Evolutionary conservation across 768 basidiomycete species (phyloP).

Genomic region (Suillus sp.): DNA sequence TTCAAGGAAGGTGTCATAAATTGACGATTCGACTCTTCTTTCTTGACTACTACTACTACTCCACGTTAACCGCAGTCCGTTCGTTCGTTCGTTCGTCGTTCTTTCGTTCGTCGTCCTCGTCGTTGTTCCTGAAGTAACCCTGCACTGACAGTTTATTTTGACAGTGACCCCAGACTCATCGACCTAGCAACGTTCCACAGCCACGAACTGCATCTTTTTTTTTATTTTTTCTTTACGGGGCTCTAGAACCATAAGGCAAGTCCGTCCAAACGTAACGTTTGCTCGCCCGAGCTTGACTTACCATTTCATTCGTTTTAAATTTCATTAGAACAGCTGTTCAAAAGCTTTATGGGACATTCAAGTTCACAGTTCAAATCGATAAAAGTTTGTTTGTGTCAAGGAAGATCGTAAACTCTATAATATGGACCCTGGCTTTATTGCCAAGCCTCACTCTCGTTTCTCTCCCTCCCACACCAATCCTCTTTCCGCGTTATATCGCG

Average conservation of each 20-base stretch:
- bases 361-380: neutral
- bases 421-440: constrained; percentile 32
- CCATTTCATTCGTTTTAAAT: neutral
- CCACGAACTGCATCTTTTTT: constrained; percentile 1
- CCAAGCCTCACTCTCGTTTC: constrained; percentile 41
- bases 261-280: neutral
- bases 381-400: constrained; percentile 6
- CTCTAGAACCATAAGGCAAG: neutral
- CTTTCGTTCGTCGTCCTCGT: neutral
- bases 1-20: neutral
- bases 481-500: constrained; percentile 27
- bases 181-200: constrained; percentile 8
- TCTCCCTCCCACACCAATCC: constrained; percentile 33
- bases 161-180: constrained; percentile 7
- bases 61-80: neutral
- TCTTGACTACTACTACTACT: neutral
- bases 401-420: constrained; percentile 12
- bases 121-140: neutral
- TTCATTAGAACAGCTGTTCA: neutral
- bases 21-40: neutral
- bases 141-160: constrained; percentile 3
- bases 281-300: neutral
- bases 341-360: constrained; percentile 2
- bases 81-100: neutral
- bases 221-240: neutral